Percentiles rank a stretch among this genome's conserved stretches.
Conservation (phyloP, 306 rosid genomes). For the Lotus japonicus region DNA sequence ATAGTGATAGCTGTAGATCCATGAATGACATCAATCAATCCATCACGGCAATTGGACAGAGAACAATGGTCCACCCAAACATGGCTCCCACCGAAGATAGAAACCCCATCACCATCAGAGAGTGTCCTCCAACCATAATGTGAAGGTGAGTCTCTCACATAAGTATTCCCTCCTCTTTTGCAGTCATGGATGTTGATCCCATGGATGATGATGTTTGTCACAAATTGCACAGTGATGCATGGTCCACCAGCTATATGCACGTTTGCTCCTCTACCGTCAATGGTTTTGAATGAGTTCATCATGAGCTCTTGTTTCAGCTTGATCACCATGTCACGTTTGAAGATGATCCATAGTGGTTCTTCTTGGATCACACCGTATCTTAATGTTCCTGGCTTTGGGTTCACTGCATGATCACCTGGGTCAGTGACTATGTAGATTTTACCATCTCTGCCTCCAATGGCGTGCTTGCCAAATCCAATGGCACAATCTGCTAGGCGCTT, state of each 20-base stretch:
- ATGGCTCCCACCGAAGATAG: constrained; percentile 84
- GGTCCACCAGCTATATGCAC: constrained; percentile 96
- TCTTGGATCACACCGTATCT: constrained; percentile 73
- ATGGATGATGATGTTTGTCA: constrained; percentile 71
- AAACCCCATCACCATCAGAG: constrained; percentile 82
- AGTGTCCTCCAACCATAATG: constrained; percentile 84
- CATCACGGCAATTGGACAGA: constrained; percentile 65
- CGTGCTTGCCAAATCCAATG: constrained; percentile 78
- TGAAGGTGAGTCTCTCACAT: constrained; percentile 73
- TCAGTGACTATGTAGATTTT: constrained; percentile 70
- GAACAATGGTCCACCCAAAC: constrained; percentile 92
- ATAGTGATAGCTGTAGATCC: constrained; percentile 86
- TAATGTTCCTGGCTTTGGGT: constrained; percentile 71
- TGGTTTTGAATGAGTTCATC: constrained; percentile 82
- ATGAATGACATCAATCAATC: constrained; percentile 72
- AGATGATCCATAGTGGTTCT: constrained; percentile 76
- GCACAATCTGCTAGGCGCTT: constrained; percentile 68
- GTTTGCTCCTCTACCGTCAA: constrained; percentile 74
- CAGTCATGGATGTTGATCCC: constrained; percentile 85
- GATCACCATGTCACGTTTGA: constrained; percentile 71
- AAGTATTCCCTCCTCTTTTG: constrained; percentile 65
- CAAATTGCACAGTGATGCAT: constrained; percentile 78
- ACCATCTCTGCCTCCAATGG: constrained; percentile 85
- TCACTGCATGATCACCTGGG: constrained; percentile 56
- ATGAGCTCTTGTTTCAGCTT: constrained; percentile 61